Conservation (phyloP, 2,329 filamentous ascomycete species). For the Diaporthe australafricana region DNA sequence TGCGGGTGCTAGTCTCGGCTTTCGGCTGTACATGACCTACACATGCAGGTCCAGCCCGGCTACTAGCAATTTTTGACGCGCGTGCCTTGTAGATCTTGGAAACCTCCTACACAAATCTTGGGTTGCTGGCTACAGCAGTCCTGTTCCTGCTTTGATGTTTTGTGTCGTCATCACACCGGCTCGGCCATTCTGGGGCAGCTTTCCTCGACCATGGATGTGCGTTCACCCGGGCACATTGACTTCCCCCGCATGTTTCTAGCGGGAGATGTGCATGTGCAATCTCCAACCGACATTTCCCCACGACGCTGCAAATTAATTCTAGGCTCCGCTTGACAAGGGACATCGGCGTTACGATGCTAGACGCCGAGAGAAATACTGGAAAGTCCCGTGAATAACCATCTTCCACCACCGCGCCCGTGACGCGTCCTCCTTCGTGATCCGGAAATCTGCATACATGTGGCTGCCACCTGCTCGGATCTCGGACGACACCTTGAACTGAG, state of each 20-base stretch:
- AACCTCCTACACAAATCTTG: no score
- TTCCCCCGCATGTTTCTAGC: neutral
- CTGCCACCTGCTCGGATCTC: neutral
- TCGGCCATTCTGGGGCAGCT: neutral
- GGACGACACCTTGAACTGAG: neutral
- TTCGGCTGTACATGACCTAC: no score
- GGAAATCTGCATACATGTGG: neutral
- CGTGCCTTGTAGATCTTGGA: no score
- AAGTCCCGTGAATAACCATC: no score
- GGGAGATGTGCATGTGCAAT: neutral
- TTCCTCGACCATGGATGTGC: neutral
- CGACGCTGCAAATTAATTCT: conserved; percentile 3
- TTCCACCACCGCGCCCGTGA: neutral
- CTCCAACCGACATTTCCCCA: conserved; percentile 1
- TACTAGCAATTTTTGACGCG: no score
- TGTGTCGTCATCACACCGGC: no score
- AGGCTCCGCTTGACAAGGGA: neutral
- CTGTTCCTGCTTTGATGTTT: no score
- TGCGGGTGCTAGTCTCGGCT: no score
- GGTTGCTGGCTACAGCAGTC: no score
- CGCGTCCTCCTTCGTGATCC: neutral
- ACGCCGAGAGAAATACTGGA: neutral
- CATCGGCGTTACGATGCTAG: neutral
- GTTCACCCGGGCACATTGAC: neutral
- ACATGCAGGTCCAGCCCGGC: no score